These are phyloP conservation scores for Gracilaria vermiculophylla DNA, from an alignment of 23 red algal genomes.

Conservation along the genomic window DNA sequence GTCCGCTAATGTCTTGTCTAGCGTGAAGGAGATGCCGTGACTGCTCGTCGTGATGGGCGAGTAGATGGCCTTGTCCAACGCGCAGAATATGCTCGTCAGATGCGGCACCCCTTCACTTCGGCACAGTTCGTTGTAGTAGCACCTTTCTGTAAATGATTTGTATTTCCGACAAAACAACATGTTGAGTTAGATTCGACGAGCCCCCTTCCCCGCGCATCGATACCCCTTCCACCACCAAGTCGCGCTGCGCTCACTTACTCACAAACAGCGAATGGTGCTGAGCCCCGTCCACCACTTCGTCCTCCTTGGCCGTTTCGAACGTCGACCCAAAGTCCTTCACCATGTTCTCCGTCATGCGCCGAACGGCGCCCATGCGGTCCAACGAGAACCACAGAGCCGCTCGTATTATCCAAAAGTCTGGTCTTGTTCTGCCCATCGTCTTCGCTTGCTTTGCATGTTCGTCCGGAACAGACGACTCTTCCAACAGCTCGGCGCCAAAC, in stretches of 20 bases:
- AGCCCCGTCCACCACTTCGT: neutral
- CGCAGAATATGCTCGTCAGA: constrained; percentile 79
- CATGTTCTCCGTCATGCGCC: constrained; percentile 64
- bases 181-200: neutral
- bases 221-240: neutral
- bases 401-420: constrained; percentile 64
- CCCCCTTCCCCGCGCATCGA: no score
- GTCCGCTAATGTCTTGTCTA: constrained; percentile 67
- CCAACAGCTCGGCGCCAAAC: constrained; percentile 44
- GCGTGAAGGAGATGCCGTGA: constrained; percentile 50
- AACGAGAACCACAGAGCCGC: constrained; percentile 62
- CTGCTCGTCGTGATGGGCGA: constrained; percentile 43
- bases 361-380: constrained; percentile 38
- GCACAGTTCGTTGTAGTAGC: constrained; percentile 75
- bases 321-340: constrained; percentile 55
- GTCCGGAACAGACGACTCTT: neutral
- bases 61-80: constrained; percentile 70
- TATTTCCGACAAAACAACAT: neutral
- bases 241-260: constrained; percentile 13
- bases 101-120: constrained; percentile 62
- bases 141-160: constrained; percentile 40
- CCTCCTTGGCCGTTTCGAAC: constrained; percentile 42
- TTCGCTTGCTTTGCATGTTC: neutral
- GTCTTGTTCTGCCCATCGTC: neutral
- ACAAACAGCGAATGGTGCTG: constrained; percentile 32